Base-by-base conservation (phyloP, 139 green algal species). In the Diplosphaera chodatii region DNA sequence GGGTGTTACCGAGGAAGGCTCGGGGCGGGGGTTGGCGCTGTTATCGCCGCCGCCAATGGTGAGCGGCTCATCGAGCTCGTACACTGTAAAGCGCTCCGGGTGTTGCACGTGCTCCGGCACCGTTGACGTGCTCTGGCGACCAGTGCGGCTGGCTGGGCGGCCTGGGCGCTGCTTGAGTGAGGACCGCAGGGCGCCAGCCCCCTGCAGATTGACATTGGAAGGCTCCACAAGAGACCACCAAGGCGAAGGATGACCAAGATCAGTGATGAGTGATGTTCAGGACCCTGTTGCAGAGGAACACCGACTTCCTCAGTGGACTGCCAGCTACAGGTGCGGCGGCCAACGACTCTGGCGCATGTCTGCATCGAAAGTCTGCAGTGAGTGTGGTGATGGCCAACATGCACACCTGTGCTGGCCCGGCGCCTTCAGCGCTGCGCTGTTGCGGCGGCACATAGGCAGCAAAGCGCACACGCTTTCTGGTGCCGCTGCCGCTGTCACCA, bases 51-150 rank as follows among this genome's bases (percentile, higher is more conserved):
- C 78, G 15, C 83, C 83, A 48, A 88, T 78, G 2, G 78, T 25
- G n/a, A 88, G 37, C 22, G 75, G 72, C 70, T 87, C 75, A 48
- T 87, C 83, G 55, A 88, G 78, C 10, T 68, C 56, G 66, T 88
- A 88, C 65, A 69, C 74, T 10, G 66, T 79, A 48, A 72, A 82
- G 41, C 67, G 71, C 2, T 71, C 56, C 5, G 80, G 80, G 59
- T 86, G 62, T n/a, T 69, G 34, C 16, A 86, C 80, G 66, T 86
- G 80, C 64, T 83, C 74, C 1, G 80, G 80, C 56, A 85, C 80
- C 15, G 18, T 48, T 16, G 69, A 76, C 21, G 34, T 55, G 63
- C 33, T 28, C 31, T 10, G n/a, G n/a, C 40, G 4, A 5, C 64
- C 64, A 13, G 30, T 40, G 6, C 31, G 30, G 30, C 64, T 34